A percentile compares a stretch with the other conserved stretches of the same genome.
Evolutionary conservation across 495 filamentous ascomycete genomes (phyloP).

Genomic region (Evansstolkia leycettana): DNA sequence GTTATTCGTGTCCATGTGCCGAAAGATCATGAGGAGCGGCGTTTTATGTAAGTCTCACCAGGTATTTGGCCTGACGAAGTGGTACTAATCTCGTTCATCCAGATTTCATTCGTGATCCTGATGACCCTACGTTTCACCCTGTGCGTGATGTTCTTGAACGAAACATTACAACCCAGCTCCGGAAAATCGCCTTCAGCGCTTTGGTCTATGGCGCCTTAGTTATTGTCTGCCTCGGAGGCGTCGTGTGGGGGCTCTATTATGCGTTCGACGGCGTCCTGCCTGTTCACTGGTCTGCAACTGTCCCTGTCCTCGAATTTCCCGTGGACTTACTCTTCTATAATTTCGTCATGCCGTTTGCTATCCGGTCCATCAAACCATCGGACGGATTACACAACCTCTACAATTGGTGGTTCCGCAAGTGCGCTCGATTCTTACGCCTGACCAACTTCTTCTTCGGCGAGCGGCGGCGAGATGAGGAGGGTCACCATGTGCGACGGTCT

Average conservation of each 20-base stretch:
- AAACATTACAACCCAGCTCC: conserved; percentile 80
- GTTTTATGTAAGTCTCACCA: conserved; percentile 64
- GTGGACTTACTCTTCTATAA: conserved; percentile 94
- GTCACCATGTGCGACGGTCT: conserved; percentile 41
- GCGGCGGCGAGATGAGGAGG: conserved; percentile 69
- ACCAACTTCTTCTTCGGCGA: conserved; percentile 91
- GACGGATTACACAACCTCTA: conserved; percentile 76
- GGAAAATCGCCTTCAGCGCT: conserved; percentile 92
- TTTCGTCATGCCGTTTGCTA: conserved; percentile 76
- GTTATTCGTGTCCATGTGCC: conserved; percentile 96
- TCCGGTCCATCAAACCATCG: conserved; percentile 72
- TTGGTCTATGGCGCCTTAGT: conserved; percentile 92
- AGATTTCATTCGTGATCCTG: conserved; percentile 97
- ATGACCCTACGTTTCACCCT: conserved; percentile 96
- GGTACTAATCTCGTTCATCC: not conserved
- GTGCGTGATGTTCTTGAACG: conserved; percentile 94
- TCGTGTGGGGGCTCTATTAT: conserved; percentile 80
- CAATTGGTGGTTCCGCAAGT: conserved; percentile 90
- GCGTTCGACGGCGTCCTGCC: conserved; percentile 61
- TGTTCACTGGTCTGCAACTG: conserved; percentile 82
- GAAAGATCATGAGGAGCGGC: conserved; percentile 88
- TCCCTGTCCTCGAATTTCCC: conserved; percentile 87
- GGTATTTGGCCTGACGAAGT: not conserved
- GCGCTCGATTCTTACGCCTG: conserved; percentile 66
- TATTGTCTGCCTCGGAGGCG: conserved; percentile 83